Percentiles rank a stretch among this genome's conserved stretches.
Conservation (phyloP, 2,329 filamentous ascomycete species). For the Dichotomopilus funicola region DNA sequence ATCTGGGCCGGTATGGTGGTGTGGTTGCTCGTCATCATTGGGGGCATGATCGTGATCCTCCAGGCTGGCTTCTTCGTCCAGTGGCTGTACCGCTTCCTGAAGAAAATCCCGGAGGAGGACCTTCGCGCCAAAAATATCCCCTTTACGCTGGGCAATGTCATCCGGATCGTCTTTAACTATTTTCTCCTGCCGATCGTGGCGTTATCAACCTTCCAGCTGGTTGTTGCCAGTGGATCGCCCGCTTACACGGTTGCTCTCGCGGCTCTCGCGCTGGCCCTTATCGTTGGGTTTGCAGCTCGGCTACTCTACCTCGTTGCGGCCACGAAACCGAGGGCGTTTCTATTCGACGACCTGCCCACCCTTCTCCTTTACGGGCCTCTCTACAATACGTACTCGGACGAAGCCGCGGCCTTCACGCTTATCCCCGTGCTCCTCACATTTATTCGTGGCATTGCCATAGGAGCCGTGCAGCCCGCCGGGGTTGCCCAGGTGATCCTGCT, state of each 20-base stretch:
- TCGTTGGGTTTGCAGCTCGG: constrained; percentile 71
- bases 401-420: constrained; percentile 82
- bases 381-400: constrained; percentile 96
- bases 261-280: constrained; percentile 63
- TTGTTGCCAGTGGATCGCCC: constrained; percentile 63
- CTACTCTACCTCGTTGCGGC: constrained; percentile 73
- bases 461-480: constrained; percentile 85
- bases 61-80: constrained; percentile 71
- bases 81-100: constrained; percentile 68
- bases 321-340: constrained; percentile 73
- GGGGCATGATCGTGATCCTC: constrained; percentile 57
- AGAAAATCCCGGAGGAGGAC: constrained; percentile 73
- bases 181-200: constrained; percentile 83
- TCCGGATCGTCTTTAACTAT: constrained; percentile 88
- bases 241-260: constrained; percentile 68
- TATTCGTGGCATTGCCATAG: constrained; percentile 81
- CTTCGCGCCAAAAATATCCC: constrained; percentile 86
- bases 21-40: constrained; percentile 77
- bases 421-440: constrained; percentile 81
- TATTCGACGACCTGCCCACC: constrained; percentile 90
- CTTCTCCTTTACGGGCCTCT: constrained; percentile 85
- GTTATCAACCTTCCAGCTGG: constrained; percentile 84
- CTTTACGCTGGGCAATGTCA: constrained; percentile 70
- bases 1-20: constrained; percentile 93
- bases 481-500: constrained; percentile 89